Evolutionary conservation across 441 rosid species (phyloP).

Genomic region (Melastoma candidum): DNA sequence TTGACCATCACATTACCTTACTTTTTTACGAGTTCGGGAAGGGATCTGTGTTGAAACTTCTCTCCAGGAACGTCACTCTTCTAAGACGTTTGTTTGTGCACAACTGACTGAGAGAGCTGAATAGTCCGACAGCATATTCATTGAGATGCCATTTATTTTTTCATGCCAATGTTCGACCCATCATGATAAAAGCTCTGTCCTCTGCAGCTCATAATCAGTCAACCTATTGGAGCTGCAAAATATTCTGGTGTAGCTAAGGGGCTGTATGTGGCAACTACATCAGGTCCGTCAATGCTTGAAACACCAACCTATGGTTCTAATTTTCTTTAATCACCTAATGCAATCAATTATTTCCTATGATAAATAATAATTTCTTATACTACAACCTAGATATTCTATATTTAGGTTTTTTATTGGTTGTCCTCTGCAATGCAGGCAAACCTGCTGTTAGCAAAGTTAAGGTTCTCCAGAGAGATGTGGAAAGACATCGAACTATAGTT

Average conservation of each 20-base stretch:
- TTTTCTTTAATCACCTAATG: background rate
- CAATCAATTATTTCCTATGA: too few species aligned
- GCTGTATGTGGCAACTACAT: conserved; percentile 64
- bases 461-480: conserved; percentile 57
- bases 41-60: too few species aligned
- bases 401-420: background rate
- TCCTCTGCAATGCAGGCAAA: conserved; percentile 36
- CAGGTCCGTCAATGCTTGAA: conserved; percentile 31
- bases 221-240: conserved; percentile 62
- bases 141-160: too few species aligned
- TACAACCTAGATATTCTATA: conserved; percentile 1
- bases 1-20: too few species aligned
- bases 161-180: too few species aligned
- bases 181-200: conserved; percentile 5
- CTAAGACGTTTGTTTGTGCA: too few species aligned
- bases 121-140: too few species aligned
- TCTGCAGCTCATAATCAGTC: conserved; percentile 47
- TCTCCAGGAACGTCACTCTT: too few species aligned
- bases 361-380: too few species aligned
- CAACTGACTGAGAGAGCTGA: too few species aligned
- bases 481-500: conserved; percentile 41
- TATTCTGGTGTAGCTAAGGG: conserved; percentile 90
- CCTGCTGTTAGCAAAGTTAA: conserved; percentile 69
- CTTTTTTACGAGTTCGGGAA: too few species aligned
- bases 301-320: conserved; percentile 1